phyloP scores from a whole-genome alignment of 176 grass and related monocot species.

The Avena sativa region DNA sequence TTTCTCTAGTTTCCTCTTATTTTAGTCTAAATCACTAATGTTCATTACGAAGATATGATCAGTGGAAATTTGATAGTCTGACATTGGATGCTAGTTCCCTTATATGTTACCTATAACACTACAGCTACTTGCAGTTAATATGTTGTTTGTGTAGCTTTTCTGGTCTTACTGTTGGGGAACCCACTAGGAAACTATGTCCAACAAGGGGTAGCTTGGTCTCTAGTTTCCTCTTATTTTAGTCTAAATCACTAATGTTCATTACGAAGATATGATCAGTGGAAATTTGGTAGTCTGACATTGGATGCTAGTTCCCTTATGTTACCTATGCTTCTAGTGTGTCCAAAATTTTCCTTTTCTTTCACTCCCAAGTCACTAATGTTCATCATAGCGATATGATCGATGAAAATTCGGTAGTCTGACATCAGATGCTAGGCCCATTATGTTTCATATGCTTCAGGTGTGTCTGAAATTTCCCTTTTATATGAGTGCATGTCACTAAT shows the following conservation, averaged over 20 bases:
- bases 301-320: background rate
- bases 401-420: background rate
- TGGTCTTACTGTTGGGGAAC: background rate
- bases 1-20: background rate
- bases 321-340: background rate
- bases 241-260: background rate
- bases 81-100: background rate
- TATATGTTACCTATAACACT: background rate
- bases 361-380: background rate
- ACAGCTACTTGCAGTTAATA: background rate
- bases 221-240: background rate
- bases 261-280: background rate
- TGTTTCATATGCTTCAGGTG: background rate
- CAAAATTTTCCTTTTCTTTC: background rate
- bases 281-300: background rate
- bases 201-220: background rate
- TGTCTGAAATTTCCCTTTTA: no score
- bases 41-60: background rate
- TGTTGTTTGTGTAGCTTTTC: constrained; percentile 8
- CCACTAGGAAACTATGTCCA: background rate
- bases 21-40: background rate
- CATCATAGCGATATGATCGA: background rate
- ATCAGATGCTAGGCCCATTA: background rate
- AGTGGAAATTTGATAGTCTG: background rate
- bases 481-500: no score